phyloP scores from a whole-genome alignment of 768 basidiomycete species.

The Calocybe gangraenosa region DNA sequence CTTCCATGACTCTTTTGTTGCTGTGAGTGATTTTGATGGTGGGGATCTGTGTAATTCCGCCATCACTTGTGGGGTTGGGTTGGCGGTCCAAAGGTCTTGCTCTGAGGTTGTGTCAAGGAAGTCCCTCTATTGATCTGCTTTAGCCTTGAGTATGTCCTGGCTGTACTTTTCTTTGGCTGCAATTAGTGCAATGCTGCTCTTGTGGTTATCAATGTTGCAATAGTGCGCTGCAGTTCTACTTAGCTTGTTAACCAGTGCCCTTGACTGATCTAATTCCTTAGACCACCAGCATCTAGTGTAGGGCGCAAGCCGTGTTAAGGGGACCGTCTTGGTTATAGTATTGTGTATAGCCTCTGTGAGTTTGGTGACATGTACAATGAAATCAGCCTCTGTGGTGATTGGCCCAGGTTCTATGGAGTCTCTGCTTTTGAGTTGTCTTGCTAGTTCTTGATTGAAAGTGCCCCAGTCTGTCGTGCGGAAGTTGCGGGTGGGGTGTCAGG shows the following conservation, averaged over 20 bases:
- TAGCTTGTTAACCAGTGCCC: neutral
- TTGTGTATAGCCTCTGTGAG: neutral
- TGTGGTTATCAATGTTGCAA: neutral
- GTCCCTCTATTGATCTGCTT: conserved; percentile 12
- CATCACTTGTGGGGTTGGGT: conserved; percentile 6
- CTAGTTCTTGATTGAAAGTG: conserved; percentile 20
- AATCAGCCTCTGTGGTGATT: conserved; percentile 11
- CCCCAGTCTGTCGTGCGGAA: conserved; percentile 21
- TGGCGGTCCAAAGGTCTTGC: conserved; percentile 10
- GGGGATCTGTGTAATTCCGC: conserved; percentile 6
- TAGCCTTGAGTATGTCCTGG: neutral
- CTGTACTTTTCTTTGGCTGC: neutral
- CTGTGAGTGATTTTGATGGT: neutral
- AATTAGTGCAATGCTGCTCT: neutral
- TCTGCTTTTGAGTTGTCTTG: neutral
- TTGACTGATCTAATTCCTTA: neutral
- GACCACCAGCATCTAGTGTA: neutral
- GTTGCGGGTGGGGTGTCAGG: conserved; percentile 9
- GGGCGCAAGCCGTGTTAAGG: neutral
- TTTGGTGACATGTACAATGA: conserved; percentile 11
- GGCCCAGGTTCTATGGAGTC: conserved; percentile 22
- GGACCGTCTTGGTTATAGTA: neutral
- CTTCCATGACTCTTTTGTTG: neutral
- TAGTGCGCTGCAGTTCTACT: neutral
- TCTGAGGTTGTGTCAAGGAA: conserved; percentile 9